Percentiles rank a stretch among this genome's conserved stretches.
Evolutionary conservation across 371 early-diverging fungal genomes (phyloP).

Genomic region (Apophysomyces ossiformis): DNA sequence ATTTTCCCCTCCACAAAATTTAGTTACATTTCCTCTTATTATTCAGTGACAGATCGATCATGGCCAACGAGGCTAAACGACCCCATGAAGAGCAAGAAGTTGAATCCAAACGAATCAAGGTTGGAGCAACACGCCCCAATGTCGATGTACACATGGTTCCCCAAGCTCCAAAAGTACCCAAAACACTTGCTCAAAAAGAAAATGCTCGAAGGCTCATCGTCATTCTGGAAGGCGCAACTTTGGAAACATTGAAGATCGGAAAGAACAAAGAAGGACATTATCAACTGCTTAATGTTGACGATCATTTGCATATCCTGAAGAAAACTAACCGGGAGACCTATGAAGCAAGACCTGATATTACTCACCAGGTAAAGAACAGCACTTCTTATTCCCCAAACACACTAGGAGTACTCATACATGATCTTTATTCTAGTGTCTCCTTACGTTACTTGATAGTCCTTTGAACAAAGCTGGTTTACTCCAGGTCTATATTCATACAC

Average conservation of each 20-base stretch:
- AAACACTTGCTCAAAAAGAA: conserved; percentile 75
- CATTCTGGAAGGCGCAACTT: conserved; percentile 86
- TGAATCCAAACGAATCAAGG: conserved; percentile 50
- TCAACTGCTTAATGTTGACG: conserved; percentile 95
- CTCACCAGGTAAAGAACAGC: conserved; percentile 79
- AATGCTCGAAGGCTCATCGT: conserved; percentile 90
- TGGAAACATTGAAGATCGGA: conserved; percentile 95
- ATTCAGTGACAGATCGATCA: conserved; percentile 4
- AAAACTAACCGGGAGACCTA: conserved; percentile 85
- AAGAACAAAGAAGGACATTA: conserved; percentile 91
- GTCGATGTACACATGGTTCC: conserved; percentile 69
- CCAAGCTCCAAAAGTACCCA: conserved; percentile 80
- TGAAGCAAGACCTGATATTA: conserved; percentile 94
- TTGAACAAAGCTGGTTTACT: conserved; percentile 96
- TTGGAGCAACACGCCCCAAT: conserved; percentile 45
- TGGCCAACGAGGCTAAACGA: conserved; percentile 24
- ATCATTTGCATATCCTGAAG: conserved; percentile 89
- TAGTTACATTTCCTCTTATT: too few species aligned
- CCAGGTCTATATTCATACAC: conserved; percentile 95
- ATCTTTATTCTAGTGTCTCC: conserved; percentile 72
- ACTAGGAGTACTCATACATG: neutral
- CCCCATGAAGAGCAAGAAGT: conserved; percentile 17
- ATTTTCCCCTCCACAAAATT: too few species aligned
- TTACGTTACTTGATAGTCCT: conserved; percentile 97
- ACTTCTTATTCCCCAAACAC: neutral